A percentile compares a stretch with the other conserved stretches of the same genome.
These are phyloP conservation scores for Penicillium paxilli DNA, from an alignment of 495 filamentous ascomycete genomes.

Conservation along the genomic window DNA sequence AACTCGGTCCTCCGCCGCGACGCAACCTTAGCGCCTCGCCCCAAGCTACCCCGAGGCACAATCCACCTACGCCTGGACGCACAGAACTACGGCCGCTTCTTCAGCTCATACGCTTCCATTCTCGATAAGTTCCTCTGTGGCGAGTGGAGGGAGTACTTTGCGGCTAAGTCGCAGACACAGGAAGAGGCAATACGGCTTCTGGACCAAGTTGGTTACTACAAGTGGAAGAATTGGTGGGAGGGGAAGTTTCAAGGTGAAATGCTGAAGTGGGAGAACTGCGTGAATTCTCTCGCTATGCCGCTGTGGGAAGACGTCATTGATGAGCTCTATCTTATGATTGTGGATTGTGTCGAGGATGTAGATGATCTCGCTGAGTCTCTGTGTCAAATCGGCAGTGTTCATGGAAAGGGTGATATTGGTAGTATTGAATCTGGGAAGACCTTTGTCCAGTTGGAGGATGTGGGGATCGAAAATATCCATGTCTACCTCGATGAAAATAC, in stretches of 20 bases:
- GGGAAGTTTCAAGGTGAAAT: constrained; percentile 18
- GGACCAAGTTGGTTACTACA: constrained; percentile 5
- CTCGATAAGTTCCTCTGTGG: not conserved
- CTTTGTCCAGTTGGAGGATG: not conserved
- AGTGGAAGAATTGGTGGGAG: constrained; percentile 28
- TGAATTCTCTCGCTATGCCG: constrained; percentile 16
- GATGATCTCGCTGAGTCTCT: constrained; percentile 1
- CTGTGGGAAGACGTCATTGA: constrained; percentile 25
- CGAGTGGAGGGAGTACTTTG: not conserved
- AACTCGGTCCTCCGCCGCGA: not conserved
- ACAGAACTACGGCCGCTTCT: not conserved
- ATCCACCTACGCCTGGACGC: not conserved
- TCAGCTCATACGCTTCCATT: not conserved
- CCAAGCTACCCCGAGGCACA: not conserved
- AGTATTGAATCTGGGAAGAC: not conserved
- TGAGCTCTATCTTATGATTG: constrained; percentile 22
- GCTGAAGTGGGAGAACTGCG: constrained; percentile 23
- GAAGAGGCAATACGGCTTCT: not conserved
- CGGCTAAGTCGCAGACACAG: not conserved
- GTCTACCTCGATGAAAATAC: no score
- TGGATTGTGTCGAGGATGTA: constrained; percentile 24
- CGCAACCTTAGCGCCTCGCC: not conserved
- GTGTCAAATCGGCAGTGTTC: not conserved
- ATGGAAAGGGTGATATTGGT: no score
- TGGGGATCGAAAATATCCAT: no score